phyloP scores from a whole-genome alignment of 441 rosid species.

The Euphorbia corollata region DNA sequence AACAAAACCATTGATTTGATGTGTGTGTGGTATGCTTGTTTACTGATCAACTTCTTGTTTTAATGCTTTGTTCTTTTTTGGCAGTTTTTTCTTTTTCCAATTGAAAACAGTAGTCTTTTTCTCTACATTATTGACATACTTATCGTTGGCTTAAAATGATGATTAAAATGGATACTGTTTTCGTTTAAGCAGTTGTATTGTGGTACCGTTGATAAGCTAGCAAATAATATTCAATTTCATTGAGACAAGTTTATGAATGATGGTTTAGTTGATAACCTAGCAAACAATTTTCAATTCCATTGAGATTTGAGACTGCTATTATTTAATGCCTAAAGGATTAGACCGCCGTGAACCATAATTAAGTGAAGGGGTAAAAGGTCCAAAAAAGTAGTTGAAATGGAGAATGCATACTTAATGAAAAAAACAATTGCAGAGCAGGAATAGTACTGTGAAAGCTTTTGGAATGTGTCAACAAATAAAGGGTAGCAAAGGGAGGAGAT shows the following conservation, averaged over 20 bases:
- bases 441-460: background rate
- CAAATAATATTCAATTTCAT: too few relatives aligned
- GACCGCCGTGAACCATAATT: background rate
- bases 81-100: background rate
- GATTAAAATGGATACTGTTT: background rate
- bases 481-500: background rate
- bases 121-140: background rate
- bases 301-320: background rate
- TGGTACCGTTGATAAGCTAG: too few relatives aligned
- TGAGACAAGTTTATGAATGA: too few relatives aligned
- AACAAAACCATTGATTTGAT: background rate
- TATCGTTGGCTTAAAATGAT: background rate
- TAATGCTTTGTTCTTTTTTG: conserved; percentile 1
- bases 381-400: background rate
- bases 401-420: background rate
- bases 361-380: background rate
- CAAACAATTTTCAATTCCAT: background rate
- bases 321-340: too few relatives aligned
- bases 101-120: background rate
- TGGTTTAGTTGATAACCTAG: too few relatives aligned
- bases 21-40: background rate
- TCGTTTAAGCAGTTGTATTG: background rate
- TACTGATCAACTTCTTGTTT: background rate
- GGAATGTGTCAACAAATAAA: background rate
- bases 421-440: background rate